Evolutionary conservation across 805 yeast genomes (phyloP).

Genomic region (Candida ulmi): DNA sequence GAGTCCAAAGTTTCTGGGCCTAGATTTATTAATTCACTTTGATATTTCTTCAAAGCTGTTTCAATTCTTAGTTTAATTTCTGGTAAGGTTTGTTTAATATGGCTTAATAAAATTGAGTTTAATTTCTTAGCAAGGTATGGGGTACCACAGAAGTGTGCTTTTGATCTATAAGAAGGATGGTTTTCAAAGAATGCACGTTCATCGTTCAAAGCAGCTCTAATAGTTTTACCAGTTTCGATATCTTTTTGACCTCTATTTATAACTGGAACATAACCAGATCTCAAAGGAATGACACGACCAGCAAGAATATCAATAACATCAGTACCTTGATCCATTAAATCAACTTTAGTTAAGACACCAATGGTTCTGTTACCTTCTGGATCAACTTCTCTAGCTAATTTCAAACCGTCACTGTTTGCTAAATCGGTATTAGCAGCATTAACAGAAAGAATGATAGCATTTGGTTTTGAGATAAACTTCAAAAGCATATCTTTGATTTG

Average conservation of each 20-base stretch:
- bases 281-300: slow-evolving; percentile 89
- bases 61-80: slow-evolving; percentile 91
- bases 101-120: slow-evolving; percentile 81
- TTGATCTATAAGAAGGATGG: slow-evolving; percentile 87
- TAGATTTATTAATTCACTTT: slow-evolving; percentile 65
- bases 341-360: slow-evolving; percentile 95
- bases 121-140: slow-evolving; percentile 91
- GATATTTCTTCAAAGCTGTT: slow-evolving; percentile 77
- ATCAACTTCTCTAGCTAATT: slow-evolving; percentile 95
- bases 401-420: slow-evolving; percentile 95
- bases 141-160: slow-evolving; percentile 97
- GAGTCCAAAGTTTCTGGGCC: slow-evolving; percentile 90
- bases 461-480: slow-evolving; percentile 92
- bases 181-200: slow-evolving; percentile 79
- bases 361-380: slow-evolving; percentile 95
- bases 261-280: slow-evolving; percentile 96
- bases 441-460: slow-evolving; percentile 90
- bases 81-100: slow-evolving; percentile 83
- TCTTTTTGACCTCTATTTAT: slow-evolving; percentile 97
- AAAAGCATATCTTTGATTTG: slow-evolving; percentile 91
- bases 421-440: slow-evolving; percentile 95
- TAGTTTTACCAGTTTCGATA: slow-evolving; percentile 82
- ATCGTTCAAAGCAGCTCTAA: slow-evolving; percentile 77
- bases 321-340: slow-evolving; percentile 96
- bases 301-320: slow-evolving; percentile 94